These are phyloP conservation scores for Metarhizium robertsii DNA, from an alignment of 2,329 filamentous ascomycete species.

Conservation along the genomic window DNA sequence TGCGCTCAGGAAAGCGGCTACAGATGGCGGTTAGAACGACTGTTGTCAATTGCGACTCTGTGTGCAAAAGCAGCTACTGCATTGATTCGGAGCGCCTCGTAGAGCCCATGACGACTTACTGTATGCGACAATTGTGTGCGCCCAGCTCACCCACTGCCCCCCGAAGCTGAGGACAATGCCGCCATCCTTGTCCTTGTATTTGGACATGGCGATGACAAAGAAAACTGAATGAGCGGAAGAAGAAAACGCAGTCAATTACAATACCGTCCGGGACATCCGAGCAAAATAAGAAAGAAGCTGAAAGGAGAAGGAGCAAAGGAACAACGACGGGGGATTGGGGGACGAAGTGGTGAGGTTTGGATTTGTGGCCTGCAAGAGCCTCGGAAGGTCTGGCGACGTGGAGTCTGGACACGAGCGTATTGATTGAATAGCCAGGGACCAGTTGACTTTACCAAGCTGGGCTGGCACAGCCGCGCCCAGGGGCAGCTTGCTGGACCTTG, in stretches of 20 bases:
- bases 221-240: conserved; percentile 11
- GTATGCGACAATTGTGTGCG: conserved; percentile 79
- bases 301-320: conserved; percentile 2
- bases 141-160: conserved; percentile 83
- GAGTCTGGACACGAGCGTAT: background rate
- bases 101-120: conserved; percentile 36
- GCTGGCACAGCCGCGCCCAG: no score
- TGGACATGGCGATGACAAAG: conserved; percentile 23
- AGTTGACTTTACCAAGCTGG: no score
- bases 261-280: conserved; percentile 24
- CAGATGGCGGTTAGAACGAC: conserved; percentile 11
- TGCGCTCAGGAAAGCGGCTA: conserved; percentile 79
- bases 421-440: background rate
- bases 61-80: background rate
- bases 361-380: conserved; percentile 3
- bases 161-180: conserved; percentile 58
- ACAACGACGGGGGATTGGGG: background rate
- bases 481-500: no score
- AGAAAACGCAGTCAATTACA: conserved; percentile 10
- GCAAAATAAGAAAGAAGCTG: conserved; percentile 2
- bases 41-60: background rate
- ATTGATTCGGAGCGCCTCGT: background rate
- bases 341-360: conserved; percentile 3
- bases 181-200: conserved; percentile 57
- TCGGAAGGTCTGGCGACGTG: conserved; percentile 10